These are phyloP conservation scores for Phytophthora vignae DNA, from an alignment of 352 stramenopile genomes.

Conservation along the genomic window DNA sequence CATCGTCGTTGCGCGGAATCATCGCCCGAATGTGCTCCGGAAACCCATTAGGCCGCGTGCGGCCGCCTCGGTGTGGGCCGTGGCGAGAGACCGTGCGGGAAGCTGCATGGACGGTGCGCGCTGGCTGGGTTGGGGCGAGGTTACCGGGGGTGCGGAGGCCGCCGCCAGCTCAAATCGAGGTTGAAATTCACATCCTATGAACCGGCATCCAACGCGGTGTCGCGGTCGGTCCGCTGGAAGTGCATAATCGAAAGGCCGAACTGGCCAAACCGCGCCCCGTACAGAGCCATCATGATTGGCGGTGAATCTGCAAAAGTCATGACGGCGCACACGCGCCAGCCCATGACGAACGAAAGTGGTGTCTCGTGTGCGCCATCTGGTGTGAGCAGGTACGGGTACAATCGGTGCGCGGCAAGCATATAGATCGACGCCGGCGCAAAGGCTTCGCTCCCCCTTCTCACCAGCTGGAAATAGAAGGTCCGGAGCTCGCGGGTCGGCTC, in stretches of 20 bases:
- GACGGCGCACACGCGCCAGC: neutral
- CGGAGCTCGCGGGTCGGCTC: neutral
- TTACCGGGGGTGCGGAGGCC: no score
- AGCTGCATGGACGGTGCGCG: no score
- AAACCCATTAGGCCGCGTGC: no score
- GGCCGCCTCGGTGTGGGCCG: no score
- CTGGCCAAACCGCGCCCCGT: neutral
- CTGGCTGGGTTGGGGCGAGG: no score
- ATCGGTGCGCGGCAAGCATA: neutral
- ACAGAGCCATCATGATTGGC: neutral
- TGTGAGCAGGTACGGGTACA: neutral
- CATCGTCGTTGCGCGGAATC: no score
- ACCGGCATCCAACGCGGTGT: neutral
- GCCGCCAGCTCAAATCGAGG: neutral
- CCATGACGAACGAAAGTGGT: neutral
- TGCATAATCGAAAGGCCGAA: neutral
- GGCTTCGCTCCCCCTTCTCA: neutral
- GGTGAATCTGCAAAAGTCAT: neutral
- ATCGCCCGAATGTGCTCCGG: no score
- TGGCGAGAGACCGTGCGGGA: no score
- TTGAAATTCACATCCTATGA: neutral
- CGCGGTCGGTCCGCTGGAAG: neutral
- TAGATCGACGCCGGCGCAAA: neutral
- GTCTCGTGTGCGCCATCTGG: neutral
- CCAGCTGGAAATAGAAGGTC: neutral